phyloP scores from a whole-genome alignment of 2,329 filamentous ascomycete genomes.

The Trichophaea hybrida region DNA sequence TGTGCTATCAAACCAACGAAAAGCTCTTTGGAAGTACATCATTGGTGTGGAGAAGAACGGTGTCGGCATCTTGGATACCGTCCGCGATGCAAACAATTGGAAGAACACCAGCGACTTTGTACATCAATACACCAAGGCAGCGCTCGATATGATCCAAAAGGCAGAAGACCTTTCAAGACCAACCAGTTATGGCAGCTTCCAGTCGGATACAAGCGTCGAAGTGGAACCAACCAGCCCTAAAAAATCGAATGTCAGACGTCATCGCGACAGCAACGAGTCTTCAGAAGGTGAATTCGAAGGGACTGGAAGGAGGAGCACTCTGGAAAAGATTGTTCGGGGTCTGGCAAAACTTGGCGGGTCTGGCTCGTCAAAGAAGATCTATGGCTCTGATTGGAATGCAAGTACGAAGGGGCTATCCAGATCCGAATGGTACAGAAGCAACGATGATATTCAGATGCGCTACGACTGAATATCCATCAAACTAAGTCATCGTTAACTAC shows the following conservation, averaged over 20 bases:
- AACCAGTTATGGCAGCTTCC: conserved; percentile 20
- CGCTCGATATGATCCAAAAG: conserved; percentile 21
- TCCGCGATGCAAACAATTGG: conserved; percentile 17
- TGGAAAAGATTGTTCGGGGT: conserved; percentile 23
- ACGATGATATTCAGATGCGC: neutral
- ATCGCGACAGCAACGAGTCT: conserved; percentile 9
- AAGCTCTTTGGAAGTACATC: conserved; percentile 49
- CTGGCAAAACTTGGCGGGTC: conserved; percentile 15
- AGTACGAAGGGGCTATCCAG: neutral
- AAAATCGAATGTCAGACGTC: neutral
- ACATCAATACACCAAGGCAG: conserved; percentile 18
- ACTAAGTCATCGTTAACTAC: neutral
- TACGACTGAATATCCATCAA: neutral
- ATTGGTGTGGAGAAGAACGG: conserved; percentile 43
- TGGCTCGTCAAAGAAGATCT: neutral
- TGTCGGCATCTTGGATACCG: conserved; percentile 36
- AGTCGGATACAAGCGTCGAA: conserved; percentile 17
- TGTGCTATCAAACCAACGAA: conserved; percentile 43
- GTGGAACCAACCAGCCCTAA: conserved; percentile 1
- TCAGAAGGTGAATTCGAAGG: conserved; percentile 13
- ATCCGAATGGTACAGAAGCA: neutral
- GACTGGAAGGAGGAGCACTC: conserved; percentile 17
- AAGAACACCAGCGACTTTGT: conserved; percentile 12
- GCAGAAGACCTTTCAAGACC: conserved; percentile 20
- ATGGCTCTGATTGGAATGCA: neutral